phyloP scores from a whole-genome alignment of 2,329 filamentous ascomycete genomes.

The Furcasterigmium furcatum region DNA sequence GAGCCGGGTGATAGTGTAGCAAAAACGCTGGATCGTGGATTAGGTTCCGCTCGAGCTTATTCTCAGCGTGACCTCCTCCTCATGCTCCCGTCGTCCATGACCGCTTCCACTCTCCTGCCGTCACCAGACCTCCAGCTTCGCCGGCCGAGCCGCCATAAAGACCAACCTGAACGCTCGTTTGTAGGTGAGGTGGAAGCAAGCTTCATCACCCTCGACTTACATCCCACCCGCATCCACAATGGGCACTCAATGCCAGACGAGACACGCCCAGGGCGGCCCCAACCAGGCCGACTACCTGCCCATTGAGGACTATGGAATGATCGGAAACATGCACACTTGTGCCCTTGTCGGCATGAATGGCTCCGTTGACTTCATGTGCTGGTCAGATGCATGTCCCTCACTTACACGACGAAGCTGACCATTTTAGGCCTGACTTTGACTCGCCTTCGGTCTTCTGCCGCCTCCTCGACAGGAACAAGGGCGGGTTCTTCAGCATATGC shows the following conservation, averaged over 20 bases:
- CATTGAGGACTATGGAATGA: constrained; percentile 76
- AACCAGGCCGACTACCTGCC: constrained; percentile 48
- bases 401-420: constrained; percentile 1
- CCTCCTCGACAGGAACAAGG: constrained; percentile 70
- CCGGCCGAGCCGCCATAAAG: no score
- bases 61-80: no score
- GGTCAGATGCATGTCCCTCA: constrained; percentile 40
- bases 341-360: constrained; percentile 72
- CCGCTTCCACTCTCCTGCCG: no score
- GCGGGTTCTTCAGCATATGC: constrained; percentile 70
- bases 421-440: constrained; percentile 70
- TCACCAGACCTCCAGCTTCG: no score
- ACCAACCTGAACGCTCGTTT: no score
- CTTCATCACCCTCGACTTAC: no score
- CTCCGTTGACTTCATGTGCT: constrained; percentile 76
- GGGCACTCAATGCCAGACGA: constrained; percentile 26
- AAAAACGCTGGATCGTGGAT: no score
- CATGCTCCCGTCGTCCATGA: no score
- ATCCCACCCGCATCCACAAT: constrained; percentile 20
- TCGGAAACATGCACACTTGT: constrained; percentile 78
- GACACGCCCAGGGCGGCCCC: constrained; percentile 14
- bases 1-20: no score
- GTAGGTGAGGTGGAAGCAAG: no score
- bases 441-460: constrained; percentile 74
- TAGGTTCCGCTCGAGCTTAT: no score